A percentile compares a stretch with the other conserved stretches of the same genome.
Evolutionary conservation across 2,329 filamentous ascomycete species (phyloP).

Genomic region (Gremmenia infestans): DNA sequence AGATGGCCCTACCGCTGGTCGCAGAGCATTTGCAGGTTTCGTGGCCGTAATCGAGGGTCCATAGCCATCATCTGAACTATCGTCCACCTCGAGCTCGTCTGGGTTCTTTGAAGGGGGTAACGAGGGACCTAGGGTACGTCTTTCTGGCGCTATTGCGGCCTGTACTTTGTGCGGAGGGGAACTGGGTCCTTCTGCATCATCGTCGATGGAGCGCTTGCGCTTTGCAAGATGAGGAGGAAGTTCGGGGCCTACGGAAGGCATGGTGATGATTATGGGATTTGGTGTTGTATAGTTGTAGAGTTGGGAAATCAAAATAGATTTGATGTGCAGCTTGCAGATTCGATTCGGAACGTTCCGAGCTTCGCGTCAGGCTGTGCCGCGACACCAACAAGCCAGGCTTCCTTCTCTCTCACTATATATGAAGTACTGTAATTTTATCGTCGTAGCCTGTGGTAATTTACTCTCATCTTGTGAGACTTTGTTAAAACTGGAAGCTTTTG

Average conservation of each 20-base stretch:
- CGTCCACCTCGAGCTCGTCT: slow-evolving; percentile 44
- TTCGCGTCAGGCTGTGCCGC: slow-evolving; percentile 7
- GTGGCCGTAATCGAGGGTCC: slow-evolving; percentile 17
- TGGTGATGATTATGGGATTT: slow-evolving; percentile 9
- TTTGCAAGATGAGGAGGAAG: slow-evolving; percentile 63
- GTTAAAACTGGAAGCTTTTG: not conserved
- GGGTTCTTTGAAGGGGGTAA: slow-evolving; percentile 33
- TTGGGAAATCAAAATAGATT: slow-evolving; percentile 1
- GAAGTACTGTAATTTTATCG: not conserved
- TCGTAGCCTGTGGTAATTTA: not conserved
- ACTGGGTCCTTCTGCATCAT: slow-evolving; percentile 31
- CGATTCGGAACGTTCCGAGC: not conserved
- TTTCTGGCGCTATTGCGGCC: slow-evolving; percentile 20
- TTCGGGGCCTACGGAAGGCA: slow-evolving; percentile 53
- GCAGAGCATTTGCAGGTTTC: slow-evolving; percentile 1
- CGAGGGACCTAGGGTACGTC: slow-evolving; percentile 22
- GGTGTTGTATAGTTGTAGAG: slow-evolving; percentile 1
- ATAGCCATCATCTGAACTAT: slow-evolving; percentile 35
- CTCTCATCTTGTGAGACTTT: not conserved
- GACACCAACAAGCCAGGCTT: slow-evolving; percentile 7
- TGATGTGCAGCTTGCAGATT: slow-evolving; percentile 1
- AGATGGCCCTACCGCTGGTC: not conserved
- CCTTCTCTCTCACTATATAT: not conserved
- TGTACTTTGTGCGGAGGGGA: slow-evolving; percentile 43
- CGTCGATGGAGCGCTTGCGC: slow-evolving; percentile 51